These are phyloP conservation scores for Fraxinus greggii DNA, from an alignment of 305 asterid species.

Conservation along the genomic window DNA sequence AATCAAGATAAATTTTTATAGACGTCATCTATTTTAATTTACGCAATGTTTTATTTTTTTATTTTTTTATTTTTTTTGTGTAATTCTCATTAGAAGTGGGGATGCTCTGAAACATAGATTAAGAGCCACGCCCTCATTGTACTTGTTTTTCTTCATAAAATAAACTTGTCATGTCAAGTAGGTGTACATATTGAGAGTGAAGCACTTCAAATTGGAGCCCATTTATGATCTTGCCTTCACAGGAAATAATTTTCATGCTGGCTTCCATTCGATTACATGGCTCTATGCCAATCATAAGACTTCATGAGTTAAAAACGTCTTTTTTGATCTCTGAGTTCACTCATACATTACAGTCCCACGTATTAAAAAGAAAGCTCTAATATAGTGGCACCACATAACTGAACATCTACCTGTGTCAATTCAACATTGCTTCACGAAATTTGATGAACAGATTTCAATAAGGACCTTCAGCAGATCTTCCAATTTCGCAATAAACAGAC, in stretches of 20 bases:
- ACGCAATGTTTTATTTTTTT: too few species aligned
- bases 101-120: background rate
- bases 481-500: background rate
- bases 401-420: background rate
- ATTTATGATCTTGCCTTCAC: background rate
- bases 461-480: background rate
- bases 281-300: background rate
- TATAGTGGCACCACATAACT: background rate
- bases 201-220: background rate
- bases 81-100: background rate
- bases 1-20: too few species aligned
- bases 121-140: background rate
- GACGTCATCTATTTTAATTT: background rate
- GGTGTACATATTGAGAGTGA: background rate
- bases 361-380: constrained; percentile 12
- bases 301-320: background rate
- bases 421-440: background rate
- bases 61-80: background rate
- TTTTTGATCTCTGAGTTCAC: background rate
- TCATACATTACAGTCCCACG: constrained; percentile 15
- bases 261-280: background rate
- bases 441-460: background rate
- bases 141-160: background rate
- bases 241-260: background rate
- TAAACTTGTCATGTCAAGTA: background rate